Percentiles rank a stretch among this genome's conserved stretches.
Conservation (phyloP, 306 rosid genomes). For the Castanea crenata region DNA sequence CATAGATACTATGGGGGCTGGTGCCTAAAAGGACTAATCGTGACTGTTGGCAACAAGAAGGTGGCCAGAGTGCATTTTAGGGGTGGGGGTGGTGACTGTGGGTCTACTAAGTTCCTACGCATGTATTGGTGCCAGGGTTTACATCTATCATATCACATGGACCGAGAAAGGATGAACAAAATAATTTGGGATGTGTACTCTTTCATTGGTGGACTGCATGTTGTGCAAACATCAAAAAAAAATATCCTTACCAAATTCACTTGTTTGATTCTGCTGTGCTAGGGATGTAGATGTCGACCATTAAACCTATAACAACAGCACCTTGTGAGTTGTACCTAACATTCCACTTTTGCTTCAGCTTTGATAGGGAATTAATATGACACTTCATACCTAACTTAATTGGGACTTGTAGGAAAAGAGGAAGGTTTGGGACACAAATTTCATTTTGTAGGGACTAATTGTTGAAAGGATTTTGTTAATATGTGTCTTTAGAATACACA, state of each 20-base stretch:
- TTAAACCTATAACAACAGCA: neutral
- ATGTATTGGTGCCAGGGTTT: neutral
- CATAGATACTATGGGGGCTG: neutral
- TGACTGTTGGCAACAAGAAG: neutral
- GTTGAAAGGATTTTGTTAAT: too few species aligned
- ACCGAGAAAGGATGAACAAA: neutral
- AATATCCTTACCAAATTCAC: neutral
- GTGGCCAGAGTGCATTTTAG: neutral
- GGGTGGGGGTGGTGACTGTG: neutral
- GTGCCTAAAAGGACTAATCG: neutral
- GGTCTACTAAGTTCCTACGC: neutral
- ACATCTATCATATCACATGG: too few species aligned
- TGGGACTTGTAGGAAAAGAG: neutral
- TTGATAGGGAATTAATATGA: neutral
- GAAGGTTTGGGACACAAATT: too few species aligned
- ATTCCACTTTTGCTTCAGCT: neutral
- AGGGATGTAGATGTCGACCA: too few species aligned
- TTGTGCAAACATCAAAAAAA: too few species aligned
- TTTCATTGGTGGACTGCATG: neutral
- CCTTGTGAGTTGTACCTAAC: neutral
- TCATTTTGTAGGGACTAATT: too few species aligned
- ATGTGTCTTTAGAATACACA: too few species aligned
- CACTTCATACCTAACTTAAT: neutral
- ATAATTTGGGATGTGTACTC: neutral
- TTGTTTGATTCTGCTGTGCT: neutral